These are phyloP conservation scores for Dianthus caryophyllus DNA, from an alignment of 148 eudicot species.

Conservation along the genomic window DNA sequence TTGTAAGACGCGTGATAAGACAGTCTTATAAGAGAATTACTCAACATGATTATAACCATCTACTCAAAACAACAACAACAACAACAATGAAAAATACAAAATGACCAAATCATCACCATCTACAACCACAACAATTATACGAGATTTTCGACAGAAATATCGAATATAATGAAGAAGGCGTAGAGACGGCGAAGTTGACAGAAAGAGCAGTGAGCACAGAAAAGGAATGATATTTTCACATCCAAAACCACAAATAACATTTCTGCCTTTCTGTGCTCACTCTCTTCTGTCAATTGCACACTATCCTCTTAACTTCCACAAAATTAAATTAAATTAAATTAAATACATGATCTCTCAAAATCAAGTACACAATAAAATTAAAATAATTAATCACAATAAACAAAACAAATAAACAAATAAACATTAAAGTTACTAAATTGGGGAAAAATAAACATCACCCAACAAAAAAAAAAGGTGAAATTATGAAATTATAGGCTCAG, in stretches of 20 bases:
- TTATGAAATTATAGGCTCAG: slow-evolving; percentile 17
- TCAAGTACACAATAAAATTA: no score
- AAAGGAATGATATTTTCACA: slow-evolving; percentile 36
- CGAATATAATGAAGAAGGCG: background rate
- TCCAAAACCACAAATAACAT: slow-evolving; percentile 25
- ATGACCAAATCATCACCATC: no score
- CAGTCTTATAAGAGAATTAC: no score
- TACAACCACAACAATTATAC: background rate
- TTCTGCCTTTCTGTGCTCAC: slow-evolving; percentile 61
- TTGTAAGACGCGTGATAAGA: no score
- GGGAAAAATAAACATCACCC: no score
- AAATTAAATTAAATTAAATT: no score
- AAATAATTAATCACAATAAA: no score
- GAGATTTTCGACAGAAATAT: background rate
- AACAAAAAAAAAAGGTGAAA: background rate
- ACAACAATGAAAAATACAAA: no score
- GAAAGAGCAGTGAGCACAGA: slow-evolving; percentile 70
- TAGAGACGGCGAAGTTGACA: slow-evolving; percentile 36
- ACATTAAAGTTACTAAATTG: slow-evolving; percentile 8
- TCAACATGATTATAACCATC: no score
- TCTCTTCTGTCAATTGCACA: slow-evolving; percentile 67
- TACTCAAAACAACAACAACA: no score
- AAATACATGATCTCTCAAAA: no score
- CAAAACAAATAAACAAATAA: no score
- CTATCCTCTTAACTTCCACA: slow-evolving; percentile 8